Percentiles rank a stretch among this genome's conserved stretches.
Evolutionary conservation across 1,284 basidiomycete species (phyloP).

Genomic region (Neotropicomus parvogracilis): DNA sequence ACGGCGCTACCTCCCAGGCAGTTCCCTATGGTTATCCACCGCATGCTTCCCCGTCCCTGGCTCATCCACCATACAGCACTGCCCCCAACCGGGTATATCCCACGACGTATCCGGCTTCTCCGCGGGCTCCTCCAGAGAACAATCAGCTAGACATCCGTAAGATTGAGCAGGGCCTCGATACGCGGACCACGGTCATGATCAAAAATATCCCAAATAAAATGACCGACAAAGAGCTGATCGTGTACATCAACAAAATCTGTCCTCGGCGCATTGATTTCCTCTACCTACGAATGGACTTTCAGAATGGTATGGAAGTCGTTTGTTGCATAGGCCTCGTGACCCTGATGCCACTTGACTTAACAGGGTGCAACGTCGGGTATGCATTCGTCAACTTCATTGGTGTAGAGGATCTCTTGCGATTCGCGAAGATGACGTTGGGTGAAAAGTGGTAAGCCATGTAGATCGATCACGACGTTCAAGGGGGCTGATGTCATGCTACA

Average conservation of each 20-base stretch:
- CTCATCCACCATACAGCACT: constrained; percentile 23
- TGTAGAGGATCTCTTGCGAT: constrained; percentile 69
- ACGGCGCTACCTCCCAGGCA: constrained; percentile 22
- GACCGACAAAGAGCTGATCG: constrained; percentile 69
- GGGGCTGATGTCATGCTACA: constrained; percentile 26
- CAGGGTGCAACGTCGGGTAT: constrained; percentile 83
- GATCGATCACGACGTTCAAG: constrained; percentile 1
- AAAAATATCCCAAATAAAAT: constrained; percentile 90
- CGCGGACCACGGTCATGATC: constrained; percentile 81
- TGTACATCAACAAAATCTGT: constrained; percentile 66
- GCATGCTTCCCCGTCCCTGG: constrained; percentile 24
- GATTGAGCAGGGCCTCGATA: constrained; percentile 75
- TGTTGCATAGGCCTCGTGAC: not conserved
- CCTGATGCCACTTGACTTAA: constrained; percentile 15
- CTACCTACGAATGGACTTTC: constrained; percentile 82
- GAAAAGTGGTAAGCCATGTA: constrained; percentile 60
- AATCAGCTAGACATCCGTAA: constrained; percentile 67
- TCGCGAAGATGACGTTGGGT: constrained; percentile 69
- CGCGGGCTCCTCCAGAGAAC: constrained; percentile 42
- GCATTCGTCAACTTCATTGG: constrained; percentile 85
- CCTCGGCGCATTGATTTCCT: constrained; percentile 75
- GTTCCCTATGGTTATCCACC: constrained; percentile 30
- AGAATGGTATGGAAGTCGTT: constrained; percentile 51
- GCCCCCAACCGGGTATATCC: constrained; percentile 23
- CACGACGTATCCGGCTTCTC: constrained; percentile 26